Base-by-base conservation (phyloP, 257 asterid species). In the Fraxinus pennsylvanica region DNA sequence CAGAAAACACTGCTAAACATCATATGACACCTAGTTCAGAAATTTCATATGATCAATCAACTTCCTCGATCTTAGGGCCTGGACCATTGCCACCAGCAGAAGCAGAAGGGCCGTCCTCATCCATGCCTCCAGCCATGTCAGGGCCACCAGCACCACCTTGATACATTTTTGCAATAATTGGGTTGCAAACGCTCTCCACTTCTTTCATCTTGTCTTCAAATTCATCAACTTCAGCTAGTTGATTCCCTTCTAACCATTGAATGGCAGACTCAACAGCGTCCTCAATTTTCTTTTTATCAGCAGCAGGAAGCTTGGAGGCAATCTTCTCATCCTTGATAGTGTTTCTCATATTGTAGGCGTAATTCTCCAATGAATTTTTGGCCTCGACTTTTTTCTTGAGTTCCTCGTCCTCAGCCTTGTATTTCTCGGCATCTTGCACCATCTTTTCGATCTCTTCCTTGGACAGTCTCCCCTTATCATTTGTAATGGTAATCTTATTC, bases 81-180 rank as follows among this genome's bases (percentile, higher is more conserved):
- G 66, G 66, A 57, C 66, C 66, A 19, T 6, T 5, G 66, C 25
- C 66, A 57, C 29, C 66, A 17, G 66, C 66, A 17, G 66, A 57
- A n/a, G 66, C 66, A 17, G 66, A 57, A n/a, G 66, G 66, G 10
- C 4, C 66, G 5, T 57, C 66, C 17, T 57, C 66, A n/a, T 57
- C 66, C 66, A 57, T 57, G 66, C 65, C 65, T 15, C 65, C 65
- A 0, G 12, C 66, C 25, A 57, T 5, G 25, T 57, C 66, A 57
- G 66, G 66, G 25, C 66, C 66, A 17, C 66, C 66, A 57, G 66
- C 66, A n/a, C 66, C 66, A n/a, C 66, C 66, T 9, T 57, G 66
- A 17, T 57, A 57, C 66, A 57, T 57, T 21, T 57, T 57, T 21
- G 66, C 66, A 6, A 57, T 57, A 4, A 57, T 19, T 6, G 66